Conservation (phyloP, 352 stramenopile species). For the Halophytophthora batemanensis region DNA sequence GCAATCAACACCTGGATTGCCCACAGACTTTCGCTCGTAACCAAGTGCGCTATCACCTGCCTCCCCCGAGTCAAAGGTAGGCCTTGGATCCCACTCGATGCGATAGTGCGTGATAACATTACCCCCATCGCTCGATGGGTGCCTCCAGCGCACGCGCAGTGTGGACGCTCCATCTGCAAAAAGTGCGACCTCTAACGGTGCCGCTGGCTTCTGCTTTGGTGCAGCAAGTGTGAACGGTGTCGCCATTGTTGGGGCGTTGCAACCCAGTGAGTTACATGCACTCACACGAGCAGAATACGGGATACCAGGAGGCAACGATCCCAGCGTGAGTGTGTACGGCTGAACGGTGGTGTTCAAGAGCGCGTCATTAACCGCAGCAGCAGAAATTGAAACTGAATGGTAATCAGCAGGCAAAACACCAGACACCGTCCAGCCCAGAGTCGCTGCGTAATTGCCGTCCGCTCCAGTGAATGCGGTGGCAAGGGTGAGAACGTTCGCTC, state of each 20-base stretch:
- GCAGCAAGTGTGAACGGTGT: slow-evolving; percentile 72
- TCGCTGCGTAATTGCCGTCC: slow-evolving; percentile 32
- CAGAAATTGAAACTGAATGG: slow-evolving; percentile 35
- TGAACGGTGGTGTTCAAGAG: slow-evolving; percentile 1
- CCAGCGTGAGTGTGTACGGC: slow-evolving; percentile 20
- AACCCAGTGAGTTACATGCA: slow-evolving; percentile 89
- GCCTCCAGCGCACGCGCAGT: slow-evolving; percentile 86
- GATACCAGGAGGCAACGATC: slow-evolving; percentile 60
- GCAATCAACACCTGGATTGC: slow-evolving; percentile 70
- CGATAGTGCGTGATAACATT: slow-evolving; percentile 92
- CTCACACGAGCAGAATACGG: slow-evolving; percentile 88
- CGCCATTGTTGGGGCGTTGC: slow-evolving; percentile 71
- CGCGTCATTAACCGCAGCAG: not conserved
- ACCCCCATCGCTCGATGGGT: slow-evolving; percentile 89
- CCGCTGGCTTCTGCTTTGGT: slow-evolving; percentile 84
- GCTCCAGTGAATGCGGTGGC: slow-evolving; percentile 36
- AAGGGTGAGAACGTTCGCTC: slow-evolving; percentile 50
- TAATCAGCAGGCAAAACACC: slow-evolving; percentile 53
- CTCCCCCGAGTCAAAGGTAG: slow-evolving; percentile 82
- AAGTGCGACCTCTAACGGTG: slow-evolving; percentile 73
- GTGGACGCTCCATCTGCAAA: slow-evolving; percentile 71
- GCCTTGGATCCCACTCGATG: slow-evolving; percentile 91
- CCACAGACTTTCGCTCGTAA: slow-evolving; percentile 69
- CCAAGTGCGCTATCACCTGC: slow-evolving; percentile 66
- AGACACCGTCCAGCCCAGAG: slow-evolving; percentile 65